These are phyloP conservation scores for Articulospora tetracladia DNA, from an alignment of 495 filamentous ascomycete genomes.

Conservation along the genomic window DNA sequence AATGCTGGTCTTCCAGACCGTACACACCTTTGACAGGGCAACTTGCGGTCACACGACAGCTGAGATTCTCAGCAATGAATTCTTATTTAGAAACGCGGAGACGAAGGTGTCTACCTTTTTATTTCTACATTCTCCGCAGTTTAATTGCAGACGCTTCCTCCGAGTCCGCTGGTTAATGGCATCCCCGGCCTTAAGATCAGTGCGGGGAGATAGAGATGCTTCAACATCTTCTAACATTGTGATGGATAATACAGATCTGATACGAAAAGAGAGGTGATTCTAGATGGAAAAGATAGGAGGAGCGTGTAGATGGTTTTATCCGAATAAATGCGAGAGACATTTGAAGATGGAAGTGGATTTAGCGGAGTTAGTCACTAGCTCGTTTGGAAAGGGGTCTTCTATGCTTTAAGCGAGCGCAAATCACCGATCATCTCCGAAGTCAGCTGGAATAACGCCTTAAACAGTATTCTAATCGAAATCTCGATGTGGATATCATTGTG, in stretches of 20 bases:
- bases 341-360: too few relatives aligned
- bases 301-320: too few relatives aligned
- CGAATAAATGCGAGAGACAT: too few relatives aligned
- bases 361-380: too few relatives aligned
- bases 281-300: too few relatives aligned
- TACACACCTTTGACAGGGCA: not conserved
- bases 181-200: too few relatives aligned
- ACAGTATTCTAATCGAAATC: not conserved
- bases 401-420: not conserved
- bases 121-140: slow-evolving; percentile 1
- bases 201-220: too few relatives aligned
- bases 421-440: not conserved
- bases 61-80: not conserved
- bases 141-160: not conserved
- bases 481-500: too few relatives aligned
- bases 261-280: too few relatives aligned
- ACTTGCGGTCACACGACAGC: not conserved
- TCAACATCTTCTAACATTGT: too few relatives aligned
- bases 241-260: too few relatives aligned
- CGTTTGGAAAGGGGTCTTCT: too few relatives aligned
- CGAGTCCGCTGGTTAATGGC: not conserved
- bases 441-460: not conserved
- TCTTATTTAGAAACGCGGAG: not conserved
- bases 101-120: not conserved
- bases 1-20: not conserved